These are phyloP conservation scores for Aspergillus sp. DNA, from an alignment of 2,329 filamentous ascomycete species.

Conservation along the genomic window DNA sequence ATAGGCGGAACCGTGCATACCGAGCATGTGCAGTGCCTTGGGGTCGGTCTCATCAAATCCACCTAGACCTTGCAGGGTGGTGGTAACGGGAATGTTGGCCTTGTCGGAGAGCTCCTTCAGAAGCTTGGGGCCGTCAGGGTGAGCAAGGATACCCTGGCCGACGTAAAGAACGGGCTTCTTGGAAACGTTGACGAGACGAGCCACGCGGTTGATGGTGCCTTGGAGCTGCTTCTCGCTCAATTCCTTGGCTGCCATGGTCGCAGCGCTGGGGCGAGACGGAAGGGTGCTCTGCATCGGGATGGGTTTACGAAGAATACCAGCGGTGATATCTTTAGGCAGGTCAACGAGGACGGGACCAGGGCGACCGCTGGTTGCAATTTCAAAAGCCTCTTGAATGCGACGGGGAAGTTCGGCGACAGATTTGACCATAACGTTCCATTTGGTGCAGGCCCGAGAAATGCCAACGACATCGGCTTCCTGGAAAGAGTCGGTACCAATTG, in stretches of 20 bases:
- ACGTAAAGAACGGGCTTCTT: constrained; percentile 97
- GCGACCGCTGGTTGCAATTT: constrained; percentile 91
- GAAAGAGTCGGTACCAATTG: constrained; percentile 94
- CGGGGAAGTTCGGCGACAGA: constrained; percentile 88
- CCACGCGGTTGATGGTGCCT: constrained; percentile 72
- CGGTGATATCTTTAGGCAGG: constrained; percentile 94
- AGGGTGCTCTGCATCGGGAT: constrained; percentile 76
- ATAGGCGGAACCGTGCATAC: constrained; percentile 96
- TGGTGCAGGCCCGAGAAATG: constrained; percentile 92
- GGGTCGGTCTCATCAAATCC: constrained; percentile 89
- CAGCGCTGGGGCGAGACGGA: constrained; percentile 80
- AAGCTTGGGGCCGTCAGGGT: constrained; percentile 73
- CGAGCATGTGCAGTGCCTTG: constrained; percentile 96
- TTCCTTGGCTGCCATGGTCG: constrained; percentile 76
- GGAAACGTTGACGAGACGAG: constrained; percentile 77
- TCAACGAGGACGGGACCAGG: constrained; percentile 95
- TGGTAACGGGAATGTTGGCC: constrained; percentile 88
- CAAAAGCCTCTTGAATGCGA: constrained; percentile 95
- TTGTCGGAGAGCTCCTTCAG: constrained; percentile 88
- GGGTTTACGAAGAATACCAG: constrained; percentile 74
- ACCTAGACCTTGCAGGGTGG: constrained; percentile 90
- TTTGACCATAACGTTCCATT: constrained; percentile 99
- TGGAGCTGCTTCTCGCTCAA: constrained; percentile 71
- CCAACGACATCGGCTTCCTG: constrained; percentile 94
- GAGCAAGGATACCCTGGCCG: constrained; percentile 82